Evolutionary conservation across 2,329 filamentous ascomycete species (phyloP).

Genomic region (Colletotrichum tamarilloi): DNA sequence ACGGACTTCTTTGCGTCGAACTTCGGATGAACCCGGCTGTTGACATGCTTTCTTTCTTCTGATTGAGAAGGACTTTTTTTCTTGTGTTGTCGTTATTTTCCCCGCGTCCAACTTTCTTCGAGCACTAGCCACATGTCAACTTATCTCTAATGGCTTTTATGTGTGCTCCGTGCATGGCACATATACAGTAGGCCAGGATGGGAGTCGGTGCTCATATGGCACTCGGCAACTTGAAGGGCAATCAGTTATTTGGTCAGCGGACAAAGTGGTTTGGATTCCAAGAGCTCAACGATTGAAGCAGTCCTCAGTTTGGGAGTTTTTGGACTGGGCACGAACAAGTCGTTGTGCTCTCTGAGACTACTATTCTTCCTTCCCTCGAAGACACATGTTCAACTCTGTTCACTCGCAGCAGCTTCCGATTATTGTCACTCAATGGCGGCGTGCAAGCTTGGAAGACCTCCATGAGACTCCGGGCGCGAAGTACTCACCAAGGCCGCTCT

Average conservation of each 20-base stretch:
- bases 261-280: neutral
- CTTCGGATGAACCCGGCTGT: constrained; percentile 32
- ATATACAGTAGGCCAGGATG: neutral
- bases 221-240: neutral
- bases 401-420: no score
- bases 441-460: no score
- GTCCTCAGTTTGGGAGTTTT: no score
- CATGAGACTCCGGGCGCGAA: no score
- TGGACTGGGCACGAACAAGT: no score
- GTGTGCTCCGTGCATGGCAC: neutral
- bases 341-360: no score
- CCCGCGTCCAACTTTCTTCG: neutral
- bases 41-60: constrained; percentile 18
- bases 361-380: no score
- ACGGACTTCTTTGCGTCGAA: neutral
- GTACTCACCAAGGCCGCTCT: no score
- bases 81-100: constrained; percentile 4
- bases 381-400: no score
- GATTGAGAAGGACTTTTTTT: constrained; percentile 3
- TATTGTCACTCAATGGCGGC: no score
- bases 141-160: neutral
- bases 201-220: neutral
- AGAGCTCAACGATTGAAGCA: neutral
- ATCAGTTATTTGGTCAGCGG: neutral
- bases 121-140: neutral